Evolutionary conservation across 2,329 filamentous ascomycete species (phyloP).

Genomic region (Xylaria multiplex): DNA sequence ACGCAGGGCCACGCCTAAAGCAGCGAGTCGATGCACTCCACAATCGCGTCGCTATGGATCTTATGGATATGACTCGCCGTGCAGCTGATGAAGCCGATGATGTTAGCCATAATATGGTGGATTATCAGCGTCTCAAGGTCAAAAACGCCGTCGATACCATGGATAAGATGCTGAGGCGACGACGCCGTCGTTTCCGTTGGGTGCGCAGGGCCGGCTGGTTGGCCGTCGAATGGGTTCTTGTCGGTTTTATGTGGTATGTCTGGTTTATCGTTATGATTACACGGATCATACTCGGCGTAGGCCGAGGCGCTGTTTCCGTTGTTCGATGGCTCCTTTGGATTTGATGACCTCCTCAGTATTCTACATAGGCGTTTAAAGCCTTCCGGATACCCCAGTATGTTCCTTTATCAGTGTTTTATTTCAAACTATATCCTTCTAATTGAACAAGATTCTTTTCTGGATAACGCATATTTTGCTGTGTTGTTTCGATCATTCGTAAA

Average conservation of each 20-base stretch:
- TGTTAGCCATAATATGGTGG: constrained; percentile 78
- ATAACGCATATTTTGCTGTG: constrained; percentile 4
- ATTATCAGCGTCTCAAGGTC: constrained; percentile 79
- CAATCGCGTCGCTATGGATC: constrained; percentile 60
- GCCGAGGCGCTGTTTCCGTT: constrained; percentile 66
- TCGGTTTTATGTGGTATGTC: constrained; percentile 92
- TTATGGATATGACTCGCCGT: constrained; percentile 69
- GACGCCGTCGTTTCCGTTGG: constrained; percentile 76
- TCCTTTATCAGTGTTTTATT: constrained; percentile 8
- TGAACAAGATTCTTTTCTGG: constrained; percentile 20
- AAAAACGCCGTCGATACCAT: constrained; percentile 84
- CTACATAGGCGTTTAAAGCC: background rate
- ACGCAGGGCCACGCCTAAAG: constrained; percentile 65
- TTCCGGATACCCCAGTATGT: constrained; percentile 25
- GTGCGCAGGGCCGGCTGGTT: constrained; percentile 81
- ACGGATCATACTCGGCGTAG: constrained; percentile 70
- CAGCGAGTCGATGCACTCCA: constrained; percentile 59
- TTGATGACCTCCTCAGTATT: constrained; percentile 46
- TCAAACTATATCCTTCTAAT: constrained; percentile 26
- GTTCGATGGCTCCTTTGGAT: constrained; percentile 89
- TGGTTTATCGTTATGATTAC: constrained; percentile 88
- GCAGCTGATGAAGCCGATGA: constrained; percentile 83
- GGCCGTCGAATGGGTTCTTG: constrained; percentile 84
- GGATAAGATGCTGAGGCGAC: constrained; percentile 76
- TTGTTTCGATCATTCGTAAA: background rate